Conservation (phyloP, 148 eudicot species). For the Tetragonia tetragonoides region DNA sequence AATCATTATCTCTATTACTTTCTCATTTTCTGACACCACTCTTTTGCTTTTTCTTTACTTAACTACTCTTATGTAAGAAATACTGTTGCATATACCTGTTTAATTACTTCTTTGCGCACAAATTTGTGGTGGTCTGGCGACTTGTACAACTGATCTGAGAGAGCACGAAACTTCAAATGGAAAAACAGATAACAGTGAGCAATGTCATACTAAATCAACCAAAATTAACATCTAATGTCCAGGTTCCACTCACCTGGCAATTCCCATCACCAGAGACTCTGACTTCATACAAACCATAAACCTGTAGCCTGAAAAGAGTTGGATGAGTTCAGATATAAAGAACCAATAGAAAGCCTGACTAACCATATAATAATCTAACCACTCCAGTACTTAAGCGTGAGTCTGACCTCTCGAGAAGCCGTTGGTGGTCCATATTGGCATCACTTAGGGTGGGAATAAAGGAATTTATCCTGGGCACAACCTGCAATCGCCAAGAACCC, state of each 20-base stretch:
- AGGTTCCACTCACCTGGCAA: constrained; percentile 72
- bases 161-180: constrained; percentile 79
- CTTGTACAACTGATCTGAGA: constrained; percentile 83
- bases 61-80: neutral
- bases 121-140: constrained; percentile 79
- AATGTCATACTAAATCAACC: neutral
- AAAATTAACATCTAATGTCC: neutral
- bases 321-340: neutral
- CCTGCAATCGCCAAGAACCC: constrained; percentile 43
- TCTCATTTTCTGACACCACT: neutral
- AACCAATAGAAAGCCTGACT: neutral
- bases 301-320: constrained; percentile 53
- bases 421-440: constrained; percentile 79
- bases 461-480: constrained; percentile 72
- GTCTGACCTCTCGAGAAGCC: constrained; percentile 67
- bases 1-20: neutral
- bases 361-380: neutral
- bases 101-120: constrained; percentile 77
- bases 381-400: constrained; percentile 12
- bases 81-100: constrained; percentile 59
- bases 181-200: constrained; percentile 17
- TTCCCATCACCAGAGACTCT: constrained; percentile 93
- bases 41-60: neutral
- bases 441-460: constrained; percentile 67
- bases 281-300: constrained; percentile 76